Base-by-base conservation (phyloP, 1,284 basidiomycete genomes). In the Termitomyces sp. region DNA sequence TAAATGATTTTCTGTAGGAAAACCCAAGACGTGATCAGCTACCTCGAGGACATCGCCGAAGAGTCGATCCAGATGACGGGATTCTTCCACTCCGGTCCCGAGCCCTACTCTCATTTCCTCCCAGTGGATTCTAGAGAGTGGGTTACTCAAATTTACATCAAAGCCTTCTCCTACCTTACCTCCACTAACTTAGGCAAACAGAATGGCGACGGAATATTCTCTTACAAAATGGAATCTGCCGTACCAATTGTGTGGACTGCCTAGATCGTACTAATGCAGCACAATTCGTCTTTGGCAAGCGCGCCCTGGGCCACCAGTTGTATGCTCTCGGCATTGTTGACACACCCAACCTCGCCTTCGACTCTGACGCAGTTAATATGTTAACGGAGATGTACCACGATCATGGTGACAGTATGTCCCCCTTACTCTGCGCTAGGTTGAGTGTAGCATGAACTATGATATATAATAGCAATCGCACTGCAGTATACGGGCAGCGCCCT, bases 341-440 rank as follows among this genome's bases (percentile, higher is more conserved):
- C 17, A 86, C 77, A 55, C 93, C 96, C 0, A 86, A 91, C 62
- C 75, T 99, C 24, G 84, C 88, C 0, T 98, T 98, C 67, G 94
- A 98, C 63, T 95, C 91, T 9, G 96, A 98, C 68, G 94, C 94
- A 0, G 91, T 97, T 47, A 94, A 97, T 68, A 95, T 99, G 84
- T 70, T 99, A 61, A 99, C 95, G 0, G 94, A 98, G 71, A 98
- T 99, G 95, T 99, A 98, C 70, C 94, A 98, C 68, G 93, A 97
- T 68, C 92, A 95, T 64, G 93, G 94, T 1, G 94, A 97, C 64
- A 94, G 92, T 92, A 64, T 64, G 86, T 71, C 6, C 17, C 52
- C 39, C 5, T 34, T 5, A 8, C 24, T 34, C 31, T 15, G 33
- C 13, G 10, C 10, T 1, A 17, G n/a, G 9, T 17, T 13, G 9